A percentile compares a stretch with the other conserved stretches of the same genome.
These are phyloP conservation scores for Cladosporium sp. DNA, from an alignment of 2,329 filamentous ascomycete genomes.

Conservation along the genomic window DNA sequence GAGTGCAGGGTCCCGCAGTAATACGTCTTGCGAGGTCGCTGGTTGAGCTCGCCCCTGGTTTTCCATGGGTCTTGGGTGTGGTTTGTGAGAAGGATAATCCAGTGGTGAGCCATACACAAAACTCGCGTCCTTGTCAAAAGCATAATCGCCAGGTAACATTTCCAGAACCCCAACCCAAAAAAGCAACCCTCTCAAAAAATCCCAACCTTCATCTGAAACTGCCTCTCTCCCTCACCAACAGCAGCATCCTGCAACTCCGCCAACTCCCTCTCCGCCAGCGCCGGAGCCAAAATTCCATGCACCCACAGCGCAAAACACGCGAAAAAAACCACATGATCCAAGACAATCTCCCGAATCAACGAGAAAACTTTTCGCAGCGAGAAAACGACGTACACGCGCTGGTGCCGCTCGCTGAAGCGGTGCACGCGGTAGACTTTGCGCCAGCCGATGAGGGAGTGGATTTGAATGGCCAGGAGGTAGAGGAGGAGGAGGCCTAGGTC, in stretches of 20 bases:
- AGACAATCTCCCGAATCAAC: slow-evolving; percentile 1
- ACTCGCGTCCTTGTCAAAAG: too few relatives aligned
- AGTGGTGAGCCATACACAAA: too few relatives aligned
- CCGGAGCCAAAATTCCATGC: not conserved
- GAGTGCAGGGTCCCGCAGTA: too few relatives aligned
- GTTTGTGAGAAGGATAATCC: too few relatives aligned
- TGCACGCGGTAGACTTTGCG: slow-evolving; percentile 9
- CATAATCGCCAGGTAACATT: too few relatives aligned
- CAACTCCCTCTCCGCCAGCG: not conserved
- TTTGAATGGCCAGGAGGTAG: slow-evolving; percentile 7
- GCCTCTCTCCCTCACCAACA: too few relatives aligned
- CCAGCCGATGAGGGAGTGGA: slow-evolving; percentile 6
- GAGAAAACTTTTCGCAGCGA: slow-evolving; percentile 9
- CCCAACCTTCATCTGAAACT: too few relatives aligned
- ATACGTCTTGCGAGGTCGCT: too few relatives aligned
- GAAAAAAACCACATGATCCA: slow-evolving; percentile 7
- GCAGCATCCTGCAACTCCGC: not conserved
- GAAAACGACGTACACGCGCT: slow-evolving; percentile 10
- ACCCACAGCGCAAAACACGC: slow-evolving; percentile 1
- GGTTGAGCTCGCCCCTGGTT: too few relatives aligned
- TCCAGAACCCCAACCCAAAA: too few relatives aligned
- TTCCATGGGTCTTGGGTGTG: too few relatives aligned
- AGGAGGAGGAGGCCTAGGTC: slow-evolving; percentile 3
- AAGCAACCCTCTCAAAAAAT: not conserved
- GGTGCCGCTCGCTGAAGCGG: slow-evolving; percentile 10